Conservation (phyloP, 352 stramenopile species). For the Thraustochytrium sp. region DNA sequence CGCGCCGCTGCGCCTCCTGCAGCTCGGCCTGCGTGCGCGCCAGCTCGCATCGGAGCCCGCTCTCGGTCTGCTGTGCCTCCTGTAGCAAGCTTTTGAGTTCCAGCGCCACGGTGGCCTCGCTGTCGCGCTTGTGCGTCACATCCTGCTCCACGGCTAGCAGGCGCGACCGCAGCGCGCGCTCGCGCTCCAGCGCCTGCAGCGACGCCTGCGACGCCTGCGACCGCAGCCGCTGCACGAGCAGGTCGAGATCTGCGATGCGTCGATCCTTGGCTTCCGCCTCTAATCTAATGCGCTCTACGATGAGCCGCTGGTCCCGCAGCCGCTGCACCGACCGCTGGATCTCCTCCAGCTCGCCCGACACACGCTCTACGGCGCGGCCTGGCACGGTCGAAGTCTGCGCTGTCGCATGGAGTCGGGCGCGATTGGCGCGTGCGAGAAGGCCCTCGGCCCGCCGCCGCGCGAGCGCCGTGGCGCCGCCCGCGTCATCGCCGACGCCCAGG, state of each 20-base stretch:
- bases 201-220: slow-evolving; percentile 8
- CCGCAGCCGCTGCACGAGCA: not conserved
- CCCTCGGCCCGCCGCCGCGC: no score
- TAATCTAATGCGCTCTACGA: not conserved
- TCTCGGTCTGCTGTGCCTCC: slow-evolving; percentile 4
- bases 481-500: no score
- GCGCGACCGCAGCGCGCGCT: not conserved
- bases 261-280: slow-evolving; percentile 6
- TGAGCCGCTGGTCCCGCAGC: not conserved
- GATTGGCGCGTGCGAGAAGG: not conserved
- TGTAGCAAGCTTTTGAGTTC: slow-evolving; percentile 18
- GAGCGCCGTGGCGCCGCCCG: no score
- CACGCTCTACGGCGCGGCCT: not conserved
- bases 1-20: not conserved
- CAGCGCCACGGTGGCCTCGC: not conserved
- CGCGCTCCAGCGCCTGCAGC: slow-evolving; percentile 30
- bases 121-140: not conserved
- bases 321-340: slow-evolving; percentile 2
- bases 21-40: slow-evolving; percentile 20
- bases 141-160: not conserved
- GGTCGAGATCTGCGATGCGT: not conserved
- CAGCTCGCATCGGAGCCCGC: not conserved
- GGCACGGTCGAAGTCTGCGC: no score
- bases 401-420: no score
- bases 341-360: not conserved